Percentiles rank a stretch among this genome's conserved stretches.
These are phyloP conservation scores for Melocanna baccifera DNA, from an alignment of 176 grass and related monocot genomes.

Conservation along the genomic window DNA sequence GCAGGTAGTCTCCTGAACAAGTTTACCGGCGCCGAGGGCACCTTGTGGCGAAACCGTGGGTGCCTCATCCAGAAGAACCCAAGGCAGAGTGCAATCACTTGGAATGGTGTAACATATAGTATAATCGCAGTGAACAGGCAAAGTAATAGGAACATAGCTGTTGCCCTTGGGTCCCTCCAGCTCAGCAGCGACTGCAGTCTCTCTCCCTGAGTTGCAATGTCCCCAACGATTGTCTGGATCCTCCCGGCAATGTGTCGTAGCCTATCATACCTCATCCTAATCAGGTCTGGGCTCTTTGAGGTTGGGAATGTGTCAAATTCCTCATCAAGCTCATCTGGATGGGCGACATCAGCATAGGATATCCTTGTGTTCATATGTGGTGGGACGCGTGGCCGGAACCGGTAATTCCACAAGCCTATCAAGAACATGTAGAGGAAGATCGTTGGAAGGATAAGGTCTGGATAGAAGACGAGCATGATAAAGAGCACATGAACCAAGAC, in stretches of 20 bases:
- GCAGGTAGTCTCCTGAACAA: constrained; percentile 92
- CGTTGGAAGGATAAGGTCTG: constrained; percentile 87
- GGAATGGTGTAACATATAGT: constrained; percentile 64
- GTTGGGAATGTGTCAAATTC: constrained; percentile 96
- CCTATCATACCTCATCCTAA: constrained; percentile 78
- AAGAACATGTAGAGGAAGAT: constrained; percentile 89
- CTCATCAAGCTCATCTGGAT: constrained; percentile 87
- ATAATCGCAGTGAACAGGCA: constrained; percentile 55
- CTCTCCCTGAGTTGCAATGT: constrained; percentile 87
- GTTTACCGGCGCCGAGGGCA: constrained; percentile 56
- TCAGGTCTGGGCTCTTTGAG: constrained; percentile 39
- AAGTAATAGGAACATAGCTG: constrained; percentile 75
- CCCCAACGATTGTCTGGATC: constrained; percentile 83
- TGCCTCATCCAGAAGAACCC: constrained; percentile 93
- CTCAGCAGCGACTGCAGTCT: constrained; percentile 75
- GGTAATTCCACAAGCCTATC: constrained; percentile 77
- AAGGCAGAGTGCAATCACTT: constrained; percentile 43
- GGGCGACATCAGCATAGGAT: constrained; percentile 56
- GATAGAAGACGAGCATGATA: constrained; percentile 80
- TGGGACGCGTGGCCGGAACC: constrained; percentile 67
- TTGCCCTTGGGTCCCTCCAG: constrained; percentile 94
- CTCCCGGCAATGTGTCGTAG: constrained; percentile 73
- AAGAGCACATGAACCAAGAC: constrained; percentile 72
- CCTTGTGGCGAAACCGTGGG: constrained; percentile 76
- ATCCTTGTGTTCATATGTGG: constrained; percentile 81